phyloP scores from a whole-genome alignment of 2,329 filamentous ascomycete species.

The Ceratocystis cacaofunesta region DNA sequence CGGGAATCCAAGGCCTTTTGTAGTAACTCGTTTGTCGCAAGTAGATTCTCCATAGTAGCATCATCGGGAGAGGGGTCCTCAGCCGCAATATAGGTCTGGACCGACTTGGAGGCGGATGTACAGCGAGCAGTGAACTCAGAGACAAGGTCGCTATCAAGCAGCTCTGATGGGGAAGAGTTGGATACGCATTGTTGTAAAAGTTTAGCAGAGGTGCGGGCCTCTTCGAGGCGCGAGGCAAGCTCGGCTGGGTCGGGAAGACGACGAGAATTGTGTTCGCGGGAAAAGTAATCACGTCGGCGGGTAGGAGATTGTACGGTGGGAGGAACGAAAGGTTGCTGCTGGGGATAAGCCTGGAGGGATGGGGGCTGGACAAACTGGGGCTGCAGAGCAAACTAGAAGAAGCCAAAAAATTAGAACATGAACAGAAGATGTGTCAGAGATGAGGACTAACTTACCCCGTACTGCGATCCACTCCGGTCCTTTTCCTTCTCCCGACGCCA shows the following conservation, averaged over 20 bases:
- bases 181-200: constrained; percentile 84
- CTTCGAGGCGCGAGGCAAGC: constrained; percentile 69
- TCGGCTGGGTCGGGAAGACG: constrained; percentile 56
- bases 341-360: neutral
- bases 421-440: neutral
- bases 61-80: constrained; percentile 74
- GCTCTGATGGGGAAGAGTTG: constrained; percentile 61
- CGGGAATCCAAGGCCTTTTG: constrained; percentile 70
- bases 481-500: constrained; percentile 77
- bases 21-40: constrained; percentile 87
- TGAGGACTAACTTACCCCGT: constrained; percentile 30
- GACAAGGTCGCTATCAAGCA: constrained; percentile 73
- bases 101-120: constrained; percentile 59
- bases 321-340: constrained; percentile 19
- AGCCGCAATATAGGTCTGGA: constrained; percentile 73
- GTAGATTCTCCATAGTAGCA: constrained; percentile 81
- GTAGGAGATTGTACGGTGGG: constrained; percentile 20
- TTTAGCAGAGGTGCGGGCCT: constrained; percentile 79
- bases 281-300: constrained; percentile 42
- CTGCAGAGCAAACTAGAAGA: constrained; percentile 3
- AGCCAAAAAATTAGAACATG: neutral
- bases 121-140: constrained; percentile 86
- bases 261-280: constrained; percentile 34
- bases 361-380: neutral
- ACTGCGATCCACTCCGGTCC: constrained; percentile 32